Percentiles rank a stretch among this genome's conserved stretches.
Evolutionary conservation across 352 stramenopile genomes (phyloP).

Genomic region (Phytophthora idaei): DNA sequence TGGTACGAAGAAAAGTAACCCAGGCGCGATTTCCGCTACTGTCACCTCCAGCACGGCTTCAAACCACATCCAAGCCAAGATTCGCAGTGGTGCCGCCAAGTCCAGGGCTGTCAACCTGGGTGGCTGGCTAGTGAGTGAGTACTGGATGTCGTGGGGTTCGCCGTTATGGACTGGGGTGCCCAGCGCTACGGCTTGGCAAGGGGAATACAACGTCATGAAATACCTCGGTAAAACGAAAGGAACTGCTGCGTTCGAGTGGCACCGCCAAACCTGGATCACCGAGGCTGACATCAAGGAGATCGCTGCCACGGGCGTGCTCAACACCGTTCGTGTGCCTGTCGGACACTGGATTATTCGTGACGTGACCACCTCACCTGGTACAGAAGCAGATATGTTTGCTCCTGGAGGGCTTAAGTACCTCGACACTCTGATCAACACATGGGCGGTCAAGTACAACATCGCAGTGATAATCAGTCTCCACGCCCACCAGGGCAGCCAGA

Average conservation of each 20-base stretch:
- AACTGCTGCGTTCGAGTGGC: constrained; percentile 19
- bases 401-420: constrained; percentile 51
- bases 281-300: constrained; percentile 30
- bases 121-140: constrained; percentile 22
- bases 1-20: constrained; percentile 12
- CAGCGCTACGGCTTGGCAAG: not conserved
- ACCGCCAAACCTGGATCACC: constrained; percentile 23
- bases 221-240: constrained; percentile 12
- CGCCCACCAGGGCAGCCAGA: constrained; percentile 59
- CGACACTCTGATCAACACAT: constrained; percentile 56
- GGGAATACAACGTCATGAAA: constrained; percentile 23
- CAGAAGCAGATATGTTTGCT: constrained; percentile 28
- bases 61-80: constrained; percentile 20
- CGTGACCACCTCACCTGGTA: constrained; percentile 19
- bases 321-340: constrained; percentile 52
- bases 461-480: constrained; percentile 65
- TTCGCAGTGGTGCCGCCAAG: constrained; percentile 13
- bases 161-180: constrained; percentile 11
- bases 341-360: constrained; percentile 54
- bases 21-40: constrained; percentile 27
- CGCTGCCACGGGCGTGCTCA: constrained; percentile 32
- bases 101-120: constrained; percentile 27
- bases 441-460: constrained; percentile 58
- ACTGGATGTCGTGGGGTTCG: constrained; percentile 27
- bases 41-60: constrained; percentile 24